Conservation (phyloP, 768 basidiomycete genomes). For the Dacryopinax spathularia region DNA sequence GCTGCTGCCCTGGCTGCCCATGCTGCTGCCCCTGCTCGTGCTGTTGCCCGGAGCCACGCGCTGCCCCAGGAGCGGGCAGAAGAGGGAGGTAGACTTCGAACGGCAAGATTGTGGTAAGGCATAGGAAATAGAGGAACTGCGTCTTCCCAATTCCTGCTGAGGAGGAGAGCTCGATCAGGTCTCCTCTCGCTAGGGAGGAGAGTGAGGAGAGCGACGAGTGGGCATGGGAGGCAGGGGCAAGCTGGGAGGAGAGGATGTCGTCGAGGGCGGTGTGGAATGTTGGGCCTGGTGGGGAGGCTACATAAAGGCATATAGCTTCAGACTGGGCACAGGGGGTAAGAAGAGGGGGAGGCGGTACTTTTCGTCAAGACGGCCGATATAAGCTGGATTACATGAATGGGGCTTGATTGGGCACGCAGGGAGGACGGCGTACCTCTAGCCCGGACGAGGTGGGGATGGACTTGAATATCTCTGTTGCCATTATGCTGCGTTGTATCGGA, state of each 20-base stretch:
- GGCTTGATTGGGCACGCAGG: too few relatives aligned
- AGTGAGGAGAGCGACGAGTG: background rate
- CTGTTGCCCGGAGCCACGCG: background rate
- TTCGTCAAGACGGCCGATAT: background rate
- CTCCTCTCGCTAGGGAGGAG: constrained; percentile 35
- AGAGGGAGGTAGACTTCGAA: constrained; percentile 6
- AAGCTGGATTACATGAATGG: too few relatives aligned
- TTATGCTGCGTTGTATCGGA: too few relatives aligned
- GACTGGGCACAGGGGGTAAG: background rate
- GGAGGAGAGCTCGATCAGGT: constrained; percentile 66
- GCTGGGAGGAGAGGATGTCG: constrained; percentile 8
- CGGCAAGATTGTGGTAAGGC: constrained; percentile 47
- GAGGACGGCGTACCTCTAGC: too few relatives aligned
- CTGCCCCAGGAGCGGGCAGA: constrained; percentile 4
- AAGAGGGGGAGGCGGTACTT: background rate
- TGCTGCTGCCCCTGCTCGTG: constrained; percentile 15
- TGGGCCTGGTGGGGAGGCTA: constrained; percentile 10
- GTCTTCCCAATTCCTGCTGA: constrained; percentile 63
- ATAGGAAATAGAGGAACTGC: constrained; percentile 53
- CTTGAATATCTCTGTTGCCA: too few relatives aligned
- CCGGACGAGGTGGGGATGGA: too few relatives aligned
- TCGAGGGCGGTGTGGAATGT: constrained; percentile 17
- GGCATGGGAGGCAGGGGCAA: too few relatives aligned
- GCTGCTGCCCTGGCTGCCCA: too few relatives aligned
- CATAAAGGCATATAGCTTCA: background rate